Evolutionary conservation across 2,329 filamentous ascomycete genomes (phyloP), one percentile per base, ranked within the genome.

Genomic region (Ophiostoma quercus): DNA sequence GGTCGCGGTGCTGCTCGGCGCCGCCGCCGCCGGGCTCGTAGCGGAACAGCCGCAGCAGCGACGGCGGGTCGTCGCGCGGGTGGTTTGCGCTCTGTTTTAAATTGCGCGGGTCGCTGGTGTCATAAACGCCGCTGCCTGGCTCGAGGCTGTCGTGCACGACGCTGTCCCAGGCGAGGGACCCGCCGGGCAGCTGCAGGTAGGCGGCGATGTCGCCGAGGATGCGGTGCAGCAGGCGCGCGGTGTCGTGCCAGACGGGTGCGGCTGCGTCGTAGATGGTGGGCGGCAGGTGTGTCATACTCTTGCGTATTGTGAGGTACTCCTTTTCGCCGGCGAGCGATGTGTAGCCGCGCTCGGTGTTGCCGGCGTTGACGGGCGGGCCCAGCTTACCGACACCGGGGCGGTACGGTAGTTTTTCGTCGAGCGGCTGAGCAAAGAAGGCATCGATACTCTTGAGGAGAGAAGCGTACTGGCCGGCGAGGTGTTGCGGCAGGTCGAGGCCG

Each of bases 41-140:
- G 43, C 73, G 72, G 65, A 75, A 75, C 6, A 75, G 69, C 2
- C 74, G 73, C 70, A 74, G 68, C 67, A 75, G 69, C 14, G 74
- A 73, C 7, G 74, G 73, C 37, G 74, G 72, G 68, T 74, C 73
- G 67, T 73, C n/a, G 29, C 67, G 70, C 14, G 70, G 70, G 37
- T 67, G 65, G 47, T 43, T n/a, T 29, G 54, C 0, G 22, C 22
- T 12, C 6, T 25, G 12, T 4, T 66, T 32, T 25, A 14, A 2
- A 14, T 65, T 65, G n/a, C n/a, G 19, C 5, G 62, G 62, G 12
- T 66, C 29, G 12, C n/a, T 16, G 11, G 5, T 32, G 16, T 69
- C 68, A 25, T 54, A 37, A 37, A 39, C 7, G 19, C 62, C 62
- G 8, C 32, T 34, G 62, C 62, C 51, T 29, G 71, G 71, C 29